A percentile compares a stretch with the other conserved stretches of the same genome.
phyloP scores from a whole-genome alignment of 2,329 filamentous ascomycete genomes.

The Fusarium equiseti region DNA sequence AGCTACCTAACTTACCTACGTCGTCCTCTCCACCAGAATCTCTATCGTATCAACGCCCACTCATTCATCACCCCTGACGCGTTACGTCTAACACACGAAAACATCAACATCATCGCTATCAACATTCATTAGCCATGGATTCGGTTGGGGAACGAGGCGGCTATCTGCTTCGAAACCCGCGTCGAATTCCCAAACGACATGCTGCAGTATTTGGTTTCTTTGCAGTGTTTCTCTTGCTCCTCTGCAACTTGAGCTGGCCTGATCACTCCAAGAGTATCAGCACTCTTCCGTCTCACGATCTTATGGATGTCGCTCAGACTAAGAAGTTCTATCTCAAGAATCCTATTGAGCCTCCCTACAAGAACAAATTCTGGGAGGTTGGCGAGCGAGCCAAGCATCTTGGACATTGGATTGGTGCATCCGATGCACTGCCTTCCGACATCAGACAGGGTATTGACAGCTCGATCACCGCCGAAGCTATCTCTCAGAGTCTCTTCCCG shows the following conservation, averaged over 20 bases:
- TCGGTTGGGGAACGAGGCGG: not conserved
- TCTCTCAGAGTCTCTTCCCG: slow-evolving; percentile 39
- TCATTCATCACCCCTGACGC: not conserved
- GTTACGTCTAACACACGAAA: not conserved
- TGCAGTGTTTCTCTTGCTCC: slow-evolving; percentile 2
- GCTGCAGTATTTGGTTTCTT: not conserved
- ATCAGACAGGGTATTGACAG: not conserved
- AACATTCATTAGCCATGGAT: not conserved
- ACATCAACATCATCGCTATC: not conserved
- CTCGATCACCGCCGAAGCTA: slow-evolving; percentile 8
- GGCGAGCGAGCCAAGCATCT: slow-evolving; percentile 43
- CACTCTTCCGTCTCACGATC: not conserved
- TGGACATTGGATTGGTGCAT: slow-evolving; percentile 24
- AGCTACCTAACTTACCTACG: not conserved
- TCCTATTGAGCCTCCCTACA: slow-evolving; percentile 46
- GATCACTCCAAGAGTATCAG: not conserved
- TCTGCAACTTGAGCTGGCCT: slow-evolving; percentile 3
- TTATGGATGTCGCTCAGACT: not conserved
- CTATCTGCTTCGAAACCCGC: slow-evolving; percentile 1
- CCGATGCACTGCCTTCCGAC: not conserved
- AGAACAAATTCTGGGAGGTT: slow-evolving; percentile 48
- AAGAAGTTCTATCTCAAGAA: slow-evolving; percentile 38
- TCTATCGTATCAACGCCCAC: not conserved
- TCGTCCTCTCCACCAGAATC: not conserved
- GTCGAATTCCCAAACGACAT: slow-evolving; percentile 3